Base-by-base conservation (phyloP, 2,329 filamentous ascomycete genomes). In the Diaporthe eres region DNA sequence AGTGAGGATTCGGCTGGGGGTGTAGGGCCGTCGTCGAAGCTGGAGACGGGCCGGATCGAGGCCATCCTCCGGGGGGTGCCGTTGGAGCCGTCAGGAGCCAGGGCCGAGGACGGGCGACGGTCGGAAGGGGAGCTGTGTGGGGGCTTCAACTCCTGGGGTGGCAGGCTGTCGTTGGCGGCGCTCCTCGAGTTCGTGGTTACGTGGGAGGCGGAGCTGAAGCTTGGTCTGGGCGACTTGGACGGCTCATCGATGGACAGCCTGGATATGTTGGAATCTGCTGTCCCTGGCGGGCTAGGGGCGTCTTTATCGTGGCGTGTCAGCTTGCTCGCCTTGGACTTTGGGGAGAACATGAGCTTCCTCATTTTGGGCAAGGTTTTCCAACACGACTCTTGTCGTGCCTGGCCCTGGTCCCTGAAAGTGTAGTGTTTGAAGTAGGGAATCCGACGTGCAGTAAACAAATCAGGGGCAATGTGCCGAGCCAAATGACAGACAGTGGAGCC, bases 41-140 rank as follows among this genome's bases (percentile, higher is more conserved):
- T 91, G 53, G 86, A 85, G 51, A 92, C 90, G 73, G 89, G 87
- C 77, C 90, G 89, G 77, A 92, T 92, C 42, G 86, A 85, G 73
- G 83, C 81, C 77, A 83, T 84, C 72, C 83, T 82, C 75, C 79
- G 80, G 58, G 83, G 81, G 68, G 78, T 78, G 76, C 79, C 78
- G 47, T 77, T 70, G 58, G 75, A 71, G 74, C 75, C 75, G 67
- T 75, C 78, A 31, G 79, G 65, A 71, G 74, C 61, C 77, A 79
- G 72, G 34, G 65, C 65, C 75, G 81, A 77, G 79, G 80, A 78
- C 73, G 79, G 76, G 65, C 78, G 77, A n/a, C 78, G 76, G 72
- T 79, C 63, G 74, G 77, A 77, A 76, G 78, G 78, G 72, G 77
- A 75, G 74, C 77, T 78, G 71, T 51, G 76, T 76, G 79, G 63